Percentiles rank a stretch among this genome's conserved stretches.
Evolutionary conservation across 2,329 filamentous ascomycete species (phyloP).

Genomic region (Aschersonia sp.): DNA sequence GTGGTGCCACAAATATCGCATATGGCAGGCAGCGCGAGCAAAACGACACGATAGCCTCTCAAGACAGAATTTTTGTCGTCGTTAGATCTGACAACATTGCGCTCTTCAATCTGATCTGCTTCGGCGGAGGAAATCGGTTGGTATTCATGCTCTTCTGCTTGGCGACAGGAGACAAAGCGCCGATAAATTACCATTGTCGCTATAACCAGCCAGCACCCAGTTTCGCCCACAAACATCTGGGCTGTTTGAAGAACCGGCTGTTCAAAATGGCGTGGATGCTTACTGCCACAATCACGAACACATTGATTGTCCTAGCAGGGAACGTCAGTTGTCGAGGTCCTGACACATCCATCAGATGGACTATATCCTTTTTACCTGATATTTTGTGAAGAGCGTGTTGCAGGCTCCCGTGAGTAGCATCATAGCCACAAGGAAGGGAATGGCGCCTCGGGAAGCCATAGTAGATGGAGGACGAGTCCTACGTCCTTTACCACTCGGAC

Average conservation of each 20-base stretch:
- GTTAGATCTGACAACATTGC: conserved; percentile 23
- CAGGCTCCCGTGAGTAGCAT: conserved; percentile 94
- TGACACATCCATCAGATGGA: not conserved
- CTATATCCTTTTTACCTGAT: conserved; percentile 45
- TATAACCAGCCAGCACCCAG: conserved; percentile 90
- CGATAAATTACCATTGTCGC: conserved; percentile 53
- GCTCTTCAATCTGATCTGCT: conserved; percentile 15
- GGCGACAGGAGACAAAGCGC: conserved; percentile 32
- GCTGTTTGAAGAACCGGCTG: conserved; percentile 93
- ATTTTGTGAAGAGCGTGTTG: conserved; percentile 95
- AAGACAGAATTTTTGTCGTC: conserved; percentile 45
- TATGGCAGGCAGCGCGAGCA: conserved; percentile 75
- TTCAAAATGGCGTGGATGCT: conserved; percentile 63
- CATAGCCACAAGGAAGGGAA: conserved; percentile 84
- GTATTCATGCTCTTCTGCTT: conserved; percentile 42
- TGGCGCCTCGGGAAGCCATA: conserved; percentile 58
- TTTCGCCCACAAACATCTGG: conserved; percentile 96
- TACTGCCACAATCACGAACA: conserved; percentile 71
- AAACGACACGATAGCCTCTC: conserved; percentile 52
- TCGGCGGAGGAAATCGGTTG: conserved; percentile 43
- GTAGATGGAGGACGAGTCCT: conserved; percentile 2
- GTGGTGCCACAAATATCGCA: conserved; percentile 94
- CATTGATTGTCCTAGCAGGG: conserved; percentile 81
- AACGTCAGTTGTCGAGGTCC: not conserved
- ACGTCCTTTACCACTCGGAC: not conserved